Evolutionary conservation across 108 stramenopile genomes (phyloP), one percentile per base, ranked within the genome.

Genomic region (Seminavis robusta): DNA sequence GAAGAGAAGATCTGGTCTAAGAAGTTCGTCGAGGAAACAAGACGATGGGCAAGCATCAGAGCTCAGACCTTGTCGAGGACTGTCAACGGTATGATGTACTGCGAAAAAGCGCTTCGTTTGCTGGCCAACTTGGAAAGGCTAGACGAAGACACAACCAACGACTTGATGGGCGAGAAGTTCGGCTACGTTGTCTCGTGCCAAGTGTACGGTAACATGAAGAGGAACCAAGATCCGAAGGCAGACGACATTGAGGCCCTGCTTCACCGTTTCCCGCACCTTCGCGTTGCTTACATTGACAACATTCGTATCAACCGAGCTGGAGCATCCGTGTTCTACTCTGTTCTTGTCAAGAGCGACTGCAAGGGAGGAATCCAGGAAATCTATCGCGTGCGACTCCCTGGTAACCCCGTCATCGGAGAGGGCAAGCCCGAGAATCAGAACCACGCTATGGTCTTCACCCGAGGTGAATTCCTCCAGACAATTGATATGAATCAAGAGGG

Each of bases 401-500:
- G 96, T 26, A 96, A 98, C 65, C 96, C 98, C 10, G 84, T 98
- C 36, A 59, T 98, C 11, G 98, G 98, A 15, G 98, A 98, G 83
- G 98, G 98, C 59, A 98, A 98, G 70, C 98, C 98, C 1, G 98
- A 98, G 76, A 98, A 98, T 66, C 98, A 98, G 60, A 98, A 98
- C 52, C 96, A 97, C 50, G 98, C 98, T 39, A 89, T 98, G 75
- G 94, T 98, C 39, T 98, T 98, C 78, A 95, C 94, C 4, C 76
- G 98, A 8, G 95, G 95, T 40, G 94, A 97, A 71, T 91, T 92
- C 44, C 58, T 98, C 16, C 98, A 98, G 65, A 96, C 96, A 0
- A 97, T 98, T 73, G 98, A 98, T 71, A 98, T 98, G 98, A 98
- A 98, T 73, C 98, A 98, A 63, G 96, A 97, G 56, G 94, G 93